phyloP scores from a whole-genome alignment of 2,329 filamentous ascomycete genomes.

The Beauveria australis region DNA sequence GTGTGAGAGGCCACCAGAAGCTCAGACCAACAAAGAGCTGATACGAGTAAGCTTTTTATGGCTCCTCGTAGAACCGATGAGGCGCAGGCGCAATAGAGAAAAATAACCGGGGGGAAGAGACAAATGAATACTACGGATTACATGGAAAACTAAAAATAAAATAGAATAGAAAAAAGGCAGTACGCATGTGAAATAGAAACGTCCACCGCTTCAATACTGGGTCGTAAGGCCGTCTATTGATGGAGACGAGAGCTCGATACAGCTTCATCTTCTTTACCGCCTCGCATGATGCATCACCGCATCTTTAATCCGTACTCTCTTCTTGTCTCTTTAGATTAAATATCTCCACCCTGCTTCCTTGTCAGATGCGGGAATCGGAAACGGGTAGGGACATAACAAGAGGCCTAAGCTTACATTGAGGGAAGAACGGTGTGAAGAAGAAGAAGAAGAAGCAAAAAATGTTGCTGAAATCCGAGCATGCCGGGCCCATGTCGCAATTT shows the following conservation, averaged over 20 bases:
- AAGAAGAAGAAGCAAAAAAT: too few species aligned
- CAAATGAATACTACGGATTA: too few species aligned
- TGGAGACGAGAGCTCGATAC: not conserved
- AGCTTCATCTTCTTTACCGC: not conserved
- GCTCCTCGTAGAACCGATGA: not conserved
- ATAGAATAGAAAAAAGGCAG: too few species aligned
- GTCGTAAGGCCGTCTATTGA: not conserved
- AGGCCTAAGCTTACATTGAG: too few species aligned
- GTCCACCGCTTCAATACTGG: not conserved
- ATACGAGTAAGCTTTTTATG: constrained; percentile 3
- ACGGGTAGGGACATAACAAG: too few species aligned
- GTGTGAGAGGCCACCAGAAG: not conserved
- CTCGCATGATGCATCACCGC: not conserved
- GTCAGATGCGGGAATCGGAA: too few species aligned
- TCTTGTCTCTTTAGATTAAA: too few species aligned
- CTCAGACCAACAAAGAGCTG: constrained; percentile 3
- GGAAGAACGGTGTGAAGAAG: too few species aligned
- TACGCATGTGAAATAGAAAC: too few species aligned
- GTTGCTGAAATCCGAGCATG: not conserved
- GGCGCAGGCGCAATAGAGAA: not conserved
- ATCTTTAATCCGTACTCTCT: too few species aligned
- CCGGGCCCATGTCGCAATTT: not conserved
- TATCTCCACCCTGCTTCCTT: too few species aligned
- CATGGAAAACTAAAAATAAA: too few species aligned
- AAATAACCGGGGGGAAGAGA: not conserved